These are phyloP conservation scores for Microbotryum violaceum DNA, from an alignment of 1,284 basidiomycete genomes.

Conservation along the genomic window DNA sequence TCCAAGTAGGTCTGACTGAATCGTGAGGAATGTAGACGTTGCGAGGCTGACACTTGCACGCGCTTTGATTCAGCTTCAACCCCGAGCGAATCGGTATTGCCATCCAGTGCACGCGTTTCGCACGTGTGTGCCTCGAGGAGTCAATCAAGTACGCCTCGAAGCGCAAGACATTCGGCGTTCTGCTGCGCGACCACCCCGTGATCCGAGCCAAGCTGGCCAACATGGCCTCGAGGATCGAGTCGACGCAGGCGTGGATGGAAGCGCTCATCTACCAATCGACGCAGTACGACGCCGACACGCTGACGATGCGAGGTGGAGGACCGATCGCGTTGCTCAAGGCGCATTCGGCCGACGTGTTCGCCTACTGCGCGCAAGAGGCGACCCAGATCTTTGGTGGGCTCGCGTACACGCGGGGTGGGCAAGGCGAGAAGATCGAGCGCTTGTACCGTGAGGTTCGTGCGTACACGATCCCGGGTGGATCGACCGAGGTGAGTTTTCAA, in stretches of 20 bases:
- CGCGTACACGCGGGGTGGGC: slow-evolving; percentile 31
- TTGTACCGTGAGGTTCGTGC: slow-evolving; percentile 30
- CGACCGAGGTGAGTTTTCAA: not conserved
- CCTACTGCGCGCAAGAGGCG: slow-evolving; percentile 30
- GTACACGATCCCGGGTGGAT: slow-evolving; percentile 30
- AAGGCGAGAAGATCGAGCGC: slow-evolving; percentile 35
- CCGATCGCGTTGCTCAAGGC: slow-evolving; percentile 31
- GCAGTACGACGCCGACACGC: slow-evolving; percentile 24
- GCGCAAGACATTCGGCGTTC: slow-evolving; percentile 34
- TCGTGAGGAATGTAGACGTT: no score
- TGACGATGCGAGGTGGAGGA: slow-evolving; percentile 28
- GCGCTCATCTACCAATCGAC: slow-evolving; percentile 26
- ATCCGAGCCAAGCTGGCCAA: slow-evolving; percentile 35
- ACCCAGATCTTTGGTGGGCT: slow-evolving; percentile 35
- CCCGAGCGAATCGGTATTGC: slow-evolving; percentile 29
- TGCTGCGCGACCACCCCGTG: slow-evolving; percentile 35
- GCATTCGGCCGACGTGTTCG: slow-evolving; percentile 24
- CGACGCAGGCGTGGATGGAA: slow-evolving; percentile 33
- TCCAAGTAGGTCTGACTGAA: slow-evolving; percentile 24
- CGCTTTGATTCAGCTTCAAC: not conserved
- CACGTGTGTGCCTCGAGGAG: slow-evolving; percentile 27
- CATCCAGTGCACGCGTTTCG: slow-evolving; percentile 33
- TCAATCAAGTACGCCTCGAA: slow-evolving; percentile 32
- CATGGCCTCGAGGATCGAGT: slow-evolving; percentile 32
- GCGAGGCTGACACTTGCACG: not conserved